Base-by-base conservation (phyloP, 768 basidiomycete species). In the Steccherinum ochraceum region DNA sequence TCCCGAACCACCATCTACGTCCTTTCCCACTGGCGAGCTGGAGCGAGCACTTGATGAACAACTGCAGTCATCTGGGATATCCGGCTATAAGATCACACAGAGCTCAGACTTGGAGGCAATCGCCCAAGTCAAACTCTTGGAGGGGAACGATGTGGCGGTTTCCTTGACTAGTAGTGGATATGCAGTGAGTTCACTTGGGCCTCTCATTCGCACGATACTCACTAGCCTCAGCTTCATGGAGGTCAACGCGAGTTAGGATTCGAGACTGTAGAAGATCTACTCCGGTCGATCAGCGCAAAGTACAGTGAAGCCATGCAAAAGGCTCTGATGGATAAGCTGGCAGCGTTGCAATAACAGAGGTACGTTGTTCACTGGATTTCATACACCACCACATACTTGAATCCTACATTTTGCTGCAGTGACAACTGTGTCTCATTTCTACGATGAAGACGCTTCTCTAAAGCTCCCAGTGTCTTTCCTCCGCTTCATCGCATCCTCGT, bases 251-350 rank as follows among this genome's bases (percentile, higher is more conserved):
- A 39, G 50, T 50, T 27, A 52, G 52, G 56, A 54, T 80, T 77
- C 51, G 86, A 89, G 64, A 77, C 75, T 18, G 59, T 86, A 18
- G 86, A 86, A 45, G 71, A 69, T 24, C 69, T 87, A 23, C 70
- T 89, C 26, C 70, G 71, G 46, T 69, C 73, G 13, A 60, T 71
- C 48, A 88, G 86, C 62, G 70, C 73, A n/a, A 63, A 73, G 56
- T 87, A 82, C 58, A 63, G 63, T 43, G 64, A 65, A 53, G 76
- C 67, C 55, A 69, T 69, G 51, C 74, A 77, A 54, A 77, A 77
- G 18, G 55, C 64, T 23, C 67, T 83, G 48, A 63, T 80, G 27
- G 56, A 69, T 40, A 80, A 74, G 54, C 61, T 88, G 46, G 70
- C 75, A 55, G 68, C 63, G 50, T 55, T 81, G 19, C 26, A 24